These are phyloP conservation scores for Sugiyamaella sp. DNA, from an alignment of 1,139 yeast genomes.

Conservation along the genomic window DNA sequence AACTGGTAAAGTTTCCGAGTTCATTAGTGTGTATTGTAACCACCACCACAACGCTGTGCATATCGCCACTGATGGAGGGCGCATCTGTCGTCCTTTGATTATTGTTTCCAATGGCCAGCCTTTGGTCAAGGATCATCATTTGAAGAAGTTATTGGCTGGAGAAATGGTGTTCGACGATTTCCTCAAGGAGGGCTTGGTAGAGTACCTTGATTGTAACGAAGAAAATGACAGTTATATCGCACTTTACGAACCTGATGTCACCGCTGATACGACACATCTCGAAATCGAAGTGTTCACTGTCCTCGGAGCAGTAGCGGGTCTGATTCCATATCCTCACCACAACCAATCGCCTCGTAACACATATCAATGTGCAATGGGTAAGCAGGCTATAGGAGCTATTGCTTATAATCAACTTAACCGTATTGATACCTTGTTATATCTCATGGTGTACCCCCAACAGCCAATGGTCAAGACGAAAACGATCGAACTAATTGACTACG, in stretches of 20 bases:
- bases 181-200: slow-evolving; percentile 82
- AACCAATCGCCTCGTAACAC: slow-evolving; percentile 99
- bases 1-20: slow-evolving; percentile 82
- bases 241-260: slow-evolving; percentile 70
- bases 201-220: slow-evolving; percentile 95
- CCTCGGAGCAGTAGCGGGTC: slow-evolving; percentile 97
- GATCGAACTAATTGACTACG: slow-evolving; percentile 91
- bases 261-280: slow-evolving; percentile 71
- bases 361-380: slow-evolving; percentile 99
- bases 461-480: slow-evolving; percentile 99
- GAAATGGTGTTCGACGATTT: slow-evolving; percentile 88
- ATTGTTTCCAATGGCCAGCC: slow-evolving; percentile 76
- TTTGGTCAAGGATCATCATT: slow-evolving; percentile 70
- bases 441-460: slow-evolving; percentile 98
- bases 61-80: slow-evolving; percentile 98
- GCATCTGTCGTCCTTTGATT: slow-evolving; percentile 95
- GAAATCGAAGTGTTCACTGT: slow-evolving; percentile 97
- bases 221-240: slow-evolving; percentile 96
- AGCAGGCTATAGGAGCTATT: slow-evolving; percentile 99
- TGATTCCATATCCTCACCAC: slow-evolving; percentile 99
- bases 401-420: slow-evolving; percentile 95
- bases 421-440: slow-evolving; percentile 88
- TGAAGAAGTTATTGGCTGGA: slow-evolving; percentile 61
- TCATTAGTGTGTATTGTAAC: slow-evolving; percentile 87
- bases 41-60: slow-evolving; percentile 91